Evolutionary conservation across 495 filamentous ascomycete genomes (phyloP), one percentile per base, ranked within the genome.

Genomic region (Talaromyces trachyspermus): DNA sequence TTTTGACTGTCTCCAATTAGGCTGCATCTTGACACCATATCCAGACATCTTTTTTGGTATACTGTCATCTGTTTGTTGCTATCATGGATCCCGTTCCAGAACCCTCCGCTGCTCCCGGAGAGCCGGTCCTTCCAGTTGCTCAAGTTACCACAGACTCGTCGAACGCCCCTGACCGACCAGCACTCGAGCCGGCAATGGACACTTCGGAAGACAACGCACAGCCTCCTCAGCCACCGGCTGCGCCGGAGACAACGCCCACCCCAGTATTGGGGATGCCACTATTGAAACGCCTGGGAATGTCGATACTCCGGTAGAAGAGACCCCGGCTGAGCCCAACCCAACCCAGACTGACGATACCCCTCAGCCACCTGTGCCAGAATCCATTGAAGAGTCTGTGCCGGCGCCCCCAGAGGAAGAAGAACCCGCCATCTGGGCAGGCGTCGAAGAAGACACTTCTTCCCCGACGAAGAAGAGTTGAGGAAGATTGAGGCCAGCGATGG

Each of bases 381-480:
- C 51, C 30, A 23, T 33, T 1, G 51, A 55, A 48, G 54, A 59
- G 23, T 26, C 46, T 22, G 17, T 45, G 14, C 49, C 51, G 26
- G 42, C 51, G 5, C 53, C 48, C n/a, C 50, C 51, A 3, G 58
- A n/a, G n/a, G n/a, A 67, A n/a, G 49, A 68, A 5, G 72, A 76
- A 35, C 57, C 68, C 56, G 68, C 71, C 23, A 70, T 64, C 38
- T 77, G 73, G 73, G 64, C 64, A 5, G 71, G 67, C 14, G 58
- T 70, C 10, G 65, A 68, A 25, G 79, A 84, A 63, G 81, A 85
- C 47, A 72, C 63, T 24, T 75, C 77, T 1, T 49, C 55, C 1
- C 80, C 81, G 71, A 78, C 50, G 79, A 79, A 56, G 67, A 70
- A 3, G 80, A 85, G 58, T 54, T 83, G 49, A 76, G 72, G 52